Evolutionary conservation across 352 stramenopile species (phyloP).

Genomic region (Discostella stelligera): DNA sequence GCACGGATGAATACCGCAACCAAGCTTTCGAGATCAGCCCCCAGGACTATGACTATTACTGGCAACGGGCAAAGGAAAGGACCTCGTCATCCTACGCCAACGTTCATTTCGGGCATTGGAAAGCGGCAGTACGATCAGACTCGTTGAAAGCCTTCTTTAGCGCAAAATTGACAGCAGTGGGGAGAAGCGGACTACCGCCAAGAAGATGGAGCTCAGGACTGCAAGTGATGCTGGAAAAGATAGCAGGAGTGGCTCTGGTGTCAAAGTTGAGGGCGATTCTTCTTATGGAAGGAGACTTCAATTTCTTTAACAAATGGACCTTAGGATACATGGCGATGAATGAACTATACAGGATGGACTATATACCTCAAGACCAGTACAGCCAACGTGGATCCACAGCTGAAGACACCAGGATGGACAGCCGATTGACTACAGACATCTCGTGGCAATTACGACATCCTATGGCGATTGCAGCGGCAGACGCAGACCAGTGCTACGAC

Average conservation of each 20-base stretch:
- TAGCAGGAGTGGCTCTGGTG: conserved; percentile 3
- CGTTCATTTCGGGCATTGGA: conserved; percentile 12
- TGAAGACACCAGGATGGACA: conserved; percentile 16
- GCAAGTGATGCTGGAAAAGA: conserved; percentile 22
- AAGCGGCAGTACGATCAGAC: not conserved
- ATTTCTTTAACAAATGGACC: conserved; percentile 3
- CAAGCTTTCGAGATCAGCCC: conserved; percentile 5
- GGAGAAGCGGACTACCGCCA: not conserved
- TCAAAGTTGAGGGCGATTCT: conserved; percentile 7
- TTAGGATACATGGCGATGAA: not conserved
- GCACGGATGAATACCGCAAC: not conserved
- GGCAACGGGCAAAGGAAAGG: not conserved
- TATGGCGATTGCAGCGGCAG: conserved; percentile 14
- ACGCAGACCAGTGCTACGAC: conserved; percentile 33
- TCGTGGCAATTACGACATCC: conserved; percentile 7
- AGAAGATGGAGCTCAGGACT: conserved; percentile 4
- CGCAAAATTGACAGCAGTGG: not conserved
- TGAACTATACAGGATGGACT: not conserved
- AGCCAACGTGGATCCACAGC: conserved; percentile 1
- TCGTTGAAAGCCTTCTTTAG: not conserved
- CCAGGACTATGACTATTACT: conserved; percentile 6
- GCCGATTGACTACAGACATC: conserved; percentile 6
- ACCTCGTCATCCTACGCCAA: not conserved
- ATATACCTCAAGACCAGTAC: not conserved
- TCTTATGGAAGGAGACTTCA: conserved; percentile 19